Percentiles rank a stretch among this genome's conserved stretches.
Conservation (phyloP, 2,329 filamentous ascomycete species). For the Aureobasidium uvarum region DNA sequence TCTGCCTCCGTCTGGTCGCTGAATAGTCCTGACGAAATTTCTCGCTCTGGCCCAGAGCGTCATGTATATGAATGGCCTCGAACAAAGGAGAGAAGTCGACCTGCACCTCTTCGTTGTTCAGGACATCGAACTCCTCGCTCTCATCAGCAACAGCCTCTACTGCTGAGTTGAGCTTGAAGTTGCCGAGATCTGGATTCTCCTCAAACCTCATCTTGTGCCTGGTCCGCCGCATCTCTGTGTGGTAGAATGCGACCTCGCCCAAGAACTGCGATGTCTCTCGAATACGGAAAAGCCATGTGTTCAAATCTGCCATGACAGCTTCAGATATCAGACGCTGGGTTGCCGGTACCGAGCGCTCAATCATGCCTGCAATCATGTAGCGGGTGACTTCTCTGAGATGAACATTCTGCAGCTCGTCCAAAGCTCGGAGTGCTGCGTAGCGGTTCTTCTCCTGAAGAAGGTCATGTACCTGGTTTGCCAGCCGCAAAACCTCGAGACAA, state of each 20-base stretch:
- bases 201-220: conserved; percentile 82
- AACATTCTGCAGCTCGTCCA: conserved; percentile 95
- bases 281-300: conserved; percentile 94
- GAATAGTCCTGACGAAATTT: conserved; percentile 89
- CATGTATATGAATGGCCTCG: conserved; percentile 93
- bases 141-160: conserved; percentile 96
- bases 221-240: conserved; percentile 81
- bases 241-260: conserved; percentile 94
- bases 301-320: conserved; percentile 93
- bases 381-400: conserved; percentile 92
- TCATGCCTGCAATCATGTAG: conserved; percentile 91
- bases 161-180: conserved; percentile 91
- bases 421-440: conserved; percentile 86
- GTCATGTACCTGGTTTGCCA: conserved; percentile 93
- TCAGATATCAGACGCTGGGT: conserved; percentile 93
- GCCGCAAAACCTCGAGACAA: conserved; percentile 85
- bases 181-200: conserved; percentile 68
- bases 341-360: conserved; percentile 90
- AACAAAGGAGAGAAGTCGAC: conserved; percentile 94
- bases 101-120: conserved; percentile 92
- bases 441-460: conserved; percentile 90
- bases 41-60: conserved; percentile 87
- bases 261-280: conserved; percentile 94
- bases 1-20: conserved; percentile 85
- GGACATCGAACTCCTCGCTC: conserved; percentile 88